phyloP scores from a whole-genome alignment of 2,329 filamentous ascomycete species.

The Alternaria consortialis region DNA sequence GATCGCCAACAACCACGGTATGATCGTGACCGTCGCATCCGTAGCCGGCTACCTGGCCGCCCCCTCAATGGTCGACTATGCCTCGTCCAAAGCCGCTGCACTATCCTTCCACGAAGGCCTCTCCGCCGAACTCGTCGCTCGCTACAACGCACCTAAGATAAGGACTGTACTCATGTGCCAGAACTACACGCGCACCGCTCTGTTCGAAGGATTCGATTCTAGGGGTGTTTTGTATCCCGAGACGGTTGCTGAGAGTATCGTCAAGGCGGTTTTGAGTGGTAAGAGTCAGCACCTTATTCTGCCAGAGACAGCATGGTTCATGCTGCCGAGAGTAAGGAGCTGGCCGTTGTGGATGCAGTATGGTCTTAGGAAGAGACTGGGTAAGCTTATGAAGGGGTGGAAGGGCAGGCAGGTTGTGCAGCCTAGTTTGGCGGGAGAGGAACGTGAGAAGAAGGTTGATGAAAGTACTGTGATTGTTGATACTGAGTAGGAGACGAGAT shows the following conservation, averaged over 20 bases:
- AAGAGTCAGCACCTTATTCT: conserved; percentile 65
- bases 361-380: conserved; percentile 56
- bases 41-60: conserved; percentile 68
- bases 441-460: conserved; percentile 30
- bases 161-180: conserved; percentile 73
- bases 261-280: conserved; percentile 67
- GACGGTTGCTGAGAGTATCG: conserved; percentile 71
- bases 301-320: conserved; percentile 55
- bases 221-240: conserved; percentile 63
- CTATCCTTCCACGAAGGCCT: conserved; percentile 73
- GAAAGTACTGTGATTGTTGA: conserved; percentile 42
- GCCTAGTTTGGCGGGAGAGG: conserved; percentile 39
- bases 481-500: conserved; percentile 10
- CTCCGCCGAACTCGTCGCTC: conserved; percentile 53
- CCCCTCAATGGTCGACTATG: conserved; percentile 73
- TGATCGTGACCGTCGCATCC: conserved; percentile 75
- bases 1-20: conserved; percentile 71
- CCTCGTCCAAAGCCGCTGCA: conserved; percentile 71
- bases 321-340: conserved; percentile 54
- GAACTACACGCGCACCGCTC: conserved; percentile 68
- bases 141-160: conserved; percentile 70
- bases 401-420: conserved; percentile 51
- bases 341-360: conserved; percentile 72
- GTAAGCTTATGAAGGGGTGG: conserved; percentile 47
- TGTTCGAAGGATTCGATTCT: conserved; percentile 66